phyloP scores from a whole-genome alignment of 2,329 filamentous ascomycete species.

The Zasmidium citrigriseum region DNA sequence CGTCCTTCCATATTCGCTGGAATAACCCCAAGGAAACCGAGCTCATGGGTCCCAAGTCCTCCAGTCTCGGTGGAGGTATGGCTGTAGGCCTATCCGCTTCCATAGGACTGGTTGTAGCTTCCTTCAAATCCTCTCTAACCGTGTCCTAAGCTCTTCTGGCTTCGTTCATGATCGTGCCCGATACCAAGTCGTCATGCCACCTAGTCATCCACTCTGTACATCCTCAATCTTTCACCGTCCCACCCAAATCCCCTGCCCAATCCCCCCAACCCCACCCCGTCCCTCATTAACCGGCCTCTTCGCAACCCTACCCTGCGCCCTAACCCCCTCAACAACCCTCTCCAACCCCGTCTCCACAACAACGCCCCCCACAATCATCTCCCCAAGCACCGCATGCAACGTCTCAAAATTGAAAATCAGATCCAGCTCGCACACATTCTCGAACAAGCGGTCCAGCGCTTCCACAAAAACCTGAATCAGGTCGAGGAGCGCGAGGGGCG shows the following conservation, averaged over 20 bases:
- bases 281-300: constrained; percentile 78
- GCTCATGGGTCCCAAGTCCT: too few species aligned
- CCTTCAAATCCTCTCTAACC: too few species aligned
- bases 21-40: too few species aligned
- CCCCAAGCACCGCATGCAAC: constrained; percentile 82
- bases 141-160: too few species aligned
- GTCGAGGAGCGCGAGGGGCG: constrained; percentile 90
- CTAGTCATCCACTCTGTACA: too few species aligned
- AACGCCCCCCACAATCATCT: constrained; percentile 95
- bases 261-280: constrained; percentile 23
- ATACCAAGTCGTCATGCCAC: too few species aligned
- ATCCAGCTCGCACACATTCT: constrained; percentile 97
- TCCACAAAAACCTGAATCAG: constrained; percentile 98
- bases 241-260: constrained; percentile 37
- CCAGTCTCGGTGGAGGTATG: too few species aligned
- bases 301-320: constrained; percentile 70
- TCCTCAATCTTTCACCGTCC: constrained; percentile 35
- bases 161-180: too few species aligned
- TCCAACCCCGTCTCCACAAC: constrained; percentile 91
- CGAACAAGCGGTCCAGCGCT: constrained; percentile 88
- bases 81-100: too few species aligned
- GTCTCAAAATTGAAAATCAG: constrained; percentile 99
- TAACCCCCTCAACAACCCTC: constrained; percentile 83
- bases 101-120: too few species aligned
- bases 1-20: too few species aligned